Evolutionary conservation across 345 rosid species (phyloP).

Genomic region (Pugionium cornutum): DNA sequence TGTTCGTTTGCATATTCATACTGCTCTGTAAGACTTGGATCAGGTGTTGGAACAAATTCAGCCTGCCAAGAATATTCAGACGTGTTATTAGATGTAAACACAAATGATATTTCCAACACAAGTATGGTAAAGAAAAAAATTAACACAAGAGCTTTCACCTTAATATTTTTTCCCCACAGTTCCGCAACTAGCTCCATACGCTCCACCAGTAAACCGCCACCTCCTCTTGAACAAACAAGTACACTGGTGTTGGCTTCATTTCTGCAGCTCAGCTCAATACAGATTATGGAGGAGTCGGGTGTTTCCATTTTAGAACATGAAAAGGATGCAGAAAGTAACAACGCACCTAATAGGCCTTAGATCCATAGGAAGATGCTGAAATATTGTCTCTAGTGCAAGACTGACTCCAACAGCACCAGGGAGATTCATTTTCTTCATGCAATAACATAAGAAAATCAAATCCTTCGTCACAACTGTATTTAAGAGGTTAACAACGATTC

Average conservation of each 20-base stretch:
- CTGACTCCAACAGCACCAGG: slow-evolving; percentile 92
- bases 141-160: slow-evolving; percentile 49
- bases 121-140: not conserved
- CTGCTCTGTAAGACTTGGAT: slow-evolving; percentile 97
- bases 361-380: slow-evolving; percentile 65
- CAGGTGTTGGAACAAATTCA: slow-evolving; percentile 77
- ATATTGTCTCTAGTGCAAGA: slow-evolving; percentile 84
- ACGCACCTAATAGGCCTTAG: slow-evolving; percentile 62
- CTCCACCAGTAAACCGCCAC: slow-evolving; percentile 87
- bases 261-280: slow-evolving; percentile 44
- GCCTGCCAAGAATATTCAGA: slow-evolving; percentile 53
- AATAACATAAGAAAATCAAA: not conserved
- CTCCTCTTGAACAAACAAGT: slow-evolving; percentile 97
- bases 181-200: slow-evolving; percentile 92
- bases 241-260: slow-evolving; percentile 60
- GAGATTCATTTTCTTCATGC: slow-evolving; percentile 69
- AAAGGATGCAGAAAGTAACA: slow-evolving; percentile 26
- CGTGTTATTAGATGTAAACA: slow-evolving; percentile 28
- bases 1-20: slow-evolving; percentile 95
- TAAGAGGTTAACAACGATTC: not conserved
- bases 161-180: slow-evolving; percentile 83
- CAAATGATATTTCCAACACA: slow-evolving; percentile 8
- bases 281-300: slow-evolving; percentile 16
- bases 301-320: slow-evolving; percentile 20
- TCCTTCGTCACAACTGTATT: not conserved